phyloP scores from a whole-genome alignment of 306 rosid genomes.

The Medicago lupulina region DNA sequence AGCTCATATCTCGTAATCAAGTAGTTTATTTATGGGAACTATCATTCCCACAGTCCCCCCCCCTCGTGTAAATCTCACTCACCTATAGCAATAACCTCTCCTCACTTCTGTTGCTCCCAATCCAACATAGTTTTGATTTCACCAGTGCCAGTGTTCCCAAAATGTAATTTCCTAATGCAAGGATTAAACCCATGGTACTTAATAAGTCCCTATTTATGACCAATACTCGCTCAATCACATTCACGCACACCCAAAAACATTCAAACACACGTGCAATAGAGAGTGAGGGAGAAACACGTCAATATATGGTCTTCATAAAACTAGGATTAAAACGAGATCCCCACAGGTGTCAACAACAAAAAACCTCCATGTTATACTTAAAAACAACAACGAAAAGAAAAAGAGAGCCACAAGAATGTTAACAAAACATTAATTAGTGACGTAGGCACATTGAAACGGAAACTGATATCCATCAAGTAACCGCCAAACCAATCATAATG shows the following conservation, averaged over 20 bases:
- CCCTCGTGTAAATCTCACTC: constrained; percentile 14
- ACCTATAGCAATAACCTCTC: background rate
- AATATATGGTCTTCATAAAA: background rate
- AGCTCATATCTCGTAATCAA: background rate
- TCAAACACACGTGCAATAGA: background rate
- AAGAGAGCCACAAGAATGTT: background rate
- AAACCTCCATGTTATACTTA: background rate
- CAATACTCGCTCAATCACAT: constrained; percentile 1
- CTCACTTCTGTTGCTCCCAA: background rate
- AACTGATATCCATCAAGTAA: constrained; percentile 1
- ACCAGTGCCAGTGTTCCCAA: background rate
- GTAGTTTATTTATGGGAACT: constrained; percentile 18
- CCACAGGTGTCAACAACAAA: background rate
- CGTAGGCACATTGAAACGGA: background rate
- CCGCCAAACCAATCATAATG: background rate
- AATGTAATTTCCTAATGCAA: background rate
- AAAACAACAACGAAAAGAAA: constrained; percentile 4
- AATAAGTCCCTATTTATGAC: background rate
- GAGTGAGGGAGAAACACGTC: background rate
- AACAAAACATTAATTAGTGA: background rate
- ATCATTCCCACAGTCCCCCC: background rate
- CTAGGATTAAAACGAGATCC: background rate
- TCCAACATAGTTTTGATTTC: background rate
- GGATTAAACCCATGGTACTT: constrained; percentile 1
- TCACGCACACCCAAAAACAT: background rate